Base-by-base conservation (phyloP, 805 yeast genomes). In the Maudiozyma barnettii region DNA sequence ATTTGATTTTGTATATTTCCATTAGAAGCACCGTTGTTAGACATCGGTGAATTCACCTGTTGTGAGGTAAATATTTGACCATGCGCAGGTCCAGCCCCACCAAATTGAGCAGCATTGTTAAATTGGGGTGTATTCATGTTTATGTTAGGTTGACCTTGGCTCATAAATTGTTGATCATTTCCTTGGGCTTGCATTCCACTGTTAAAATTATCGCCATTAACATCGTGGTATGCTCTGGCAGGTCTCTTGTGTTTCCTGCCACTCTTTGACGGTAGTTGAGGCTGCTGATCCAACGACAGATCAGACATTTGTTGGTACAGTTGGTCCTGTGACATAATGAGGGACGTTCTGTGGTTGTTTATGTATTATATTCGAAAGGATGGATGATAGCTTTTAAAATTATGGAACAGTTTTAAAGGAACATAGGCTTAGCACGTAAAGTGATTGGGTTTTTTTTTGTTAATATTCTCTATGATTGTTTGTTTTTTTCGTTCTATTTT, bases 181-280 rank as follows among this genome's bases (percentile, higher is more conserved):
- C 30, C 30, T 6, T 26, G 30, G 8, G 30, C 30, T 26, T 26
- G 30, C 18, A 33, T 2, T 31, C 49, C 47, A 18, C 29, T n/a
- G 30, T 16, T 36, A 39, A 41, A 35, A 19, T 22, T 26, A 10
- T 38, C 41, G 16, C 36, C 19, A 22, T 41, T 30, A n/a, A 61
- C 52, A 18, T 54, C 50, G 44, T 61, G 66, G 41, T 49, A 62
- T 12, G 63, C 67, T 41, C 68, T 57, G 36, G 56, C 49, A 29
- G 68, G 67, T 48, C 67, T 59, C 46, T 54, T 59, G 37, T 48
- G 44, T 42, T 58, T 62, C 41, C 49, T 60, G 13, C 48, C 22
- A 5, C 42, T 18, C 20, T 48, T 43, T 29, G 47, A 22, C 30
- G 46, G 41, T 23, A 48, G 33, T 16, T 33, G 36, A 33, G 36